Evolutionary conservation across 2,329 filamentous ascomycete species (phyloP).

Genomic region (Sporothrix luriei): DNA sequence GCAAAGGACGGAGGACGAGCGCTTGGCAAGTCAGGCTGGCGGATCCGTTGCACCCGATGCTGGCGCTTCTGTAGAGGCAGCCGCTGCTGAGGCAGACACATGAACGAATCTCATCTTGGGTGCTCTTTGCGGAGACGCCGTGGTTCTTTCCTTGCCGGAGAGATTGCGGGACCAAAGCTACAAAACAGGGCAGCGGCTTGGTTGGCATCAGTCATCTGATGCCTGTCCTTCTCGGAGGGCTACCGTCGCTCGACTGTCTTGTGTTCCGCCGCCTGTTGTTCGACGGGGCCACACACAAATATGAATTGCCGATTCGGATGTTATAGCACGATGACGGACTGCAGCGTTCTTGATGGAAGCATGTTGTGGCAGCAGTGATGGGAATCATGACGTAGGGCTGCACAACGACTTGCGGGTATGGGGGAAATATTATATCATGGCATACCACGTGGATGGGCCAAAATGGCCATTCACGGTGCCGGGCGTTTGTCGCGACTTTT

Average conservation of each 20-base stretch:
- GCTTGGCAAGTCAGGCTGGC: conserved; percentile 45
- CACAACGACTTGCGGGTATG: neutral
- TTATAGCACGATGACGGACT: conserved; percentile 3
- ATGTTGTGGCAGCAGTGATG: conserved; percentile 18
- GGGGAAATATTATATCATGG: conserved; percentile 15
- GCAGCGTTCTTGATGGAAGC: conserved; percentile 15
- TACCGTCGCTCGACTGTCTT: neutral
- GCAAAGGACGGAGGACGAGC: conserved; percentile 76
- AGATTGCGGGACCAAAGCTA: too few species aligned
- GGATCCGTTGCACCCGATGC: neutral
- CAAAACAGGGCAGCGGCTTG: neutral
- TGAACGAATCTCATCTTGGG: conserved; percentile 30
- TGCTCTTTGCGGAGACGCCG: neutral
- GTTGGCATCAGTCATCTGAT: neutral
- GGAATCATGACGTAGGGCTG: neutral
- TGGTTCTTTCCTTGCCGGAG: neutral
- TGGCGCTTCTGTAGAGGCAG: neutral
- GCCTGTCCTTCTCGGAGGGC: neutral
- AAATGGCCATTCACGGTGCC: conserved; percentile 1
- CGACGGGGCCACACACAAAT: neutral
- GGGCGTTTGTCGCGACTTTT: conserved; percentile 19
- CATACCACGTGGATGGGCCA: neutral
- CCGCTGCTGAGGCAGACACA: conserved; percentile 38
- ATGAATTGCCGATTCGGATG: conserved; percentile 19
- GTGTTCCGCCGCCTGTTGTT: neutral